Conservation (phyloP, 2,329 filamentous ascomycete species). For the Passalora sequoiae region DNA sequence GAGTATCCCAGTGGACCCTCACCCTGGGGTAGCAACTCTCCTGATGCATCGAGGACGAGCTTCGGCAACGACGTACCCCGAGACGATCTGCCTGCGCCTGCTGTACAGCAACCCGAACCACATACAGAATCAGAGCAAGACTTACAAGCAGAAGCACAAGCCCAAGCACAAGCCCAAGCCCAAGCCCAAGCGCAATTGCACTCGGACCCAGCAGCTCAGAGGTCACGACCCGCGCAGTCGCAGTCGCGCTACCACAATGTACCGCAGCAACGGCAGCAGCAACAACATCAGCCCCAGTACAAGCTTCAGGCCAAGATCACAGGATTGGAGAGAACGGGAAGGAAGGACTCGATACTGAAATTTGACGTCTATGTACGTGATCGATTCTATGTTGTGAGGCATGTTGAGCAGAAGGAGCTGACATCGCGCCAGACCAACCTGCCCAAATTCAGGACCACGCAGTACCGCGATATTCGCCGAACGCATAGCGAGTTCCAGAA, state of each 20-base stretch:
- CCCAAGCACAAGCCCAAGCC: constrained; percentile 37
- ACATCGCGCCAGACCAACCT: constrained; percentile 74
- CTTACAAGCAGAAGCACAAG: constrained; percentile 34
- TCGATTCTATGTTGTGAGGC: constrained; percentile 5
- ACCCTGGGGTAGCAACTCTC: constrained; percentile 61
- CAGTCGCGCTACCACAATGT: constrained; percentile 31
- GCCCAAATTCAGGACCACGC: constrained; percentile 94
- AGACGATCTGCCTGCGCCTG: constrained; percentile 28
- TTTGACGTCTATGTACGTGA: constrained; percentile 89
- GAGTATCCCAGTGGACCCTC: constrained; percentile 61
- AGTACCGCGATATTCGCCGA: constrained; percentile 94
- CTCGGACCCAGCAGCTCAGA: constrained; percentile 22
- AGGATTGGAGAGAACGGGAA: constrained; percentile 82
- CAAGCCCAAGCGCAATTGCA: constrained; percentile 37
- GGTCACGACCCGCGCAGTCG: constrained; percentile 26
- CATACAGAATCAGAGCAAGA: constrained; percentile 30
- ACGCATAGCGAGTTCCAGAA: constrained; percentile 95
- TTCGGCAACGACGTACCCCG: constrained; percentile 39
- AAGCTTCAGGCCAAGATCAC: constrained; percentile 94
- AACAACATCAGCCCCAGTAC: constrained; percentile 35
- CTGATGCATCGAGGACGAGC: constrained; percentile 46
- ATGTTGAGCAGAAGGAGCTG: constrained; percentile 1
- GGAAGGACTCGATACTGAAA: constrained; percentile 89
- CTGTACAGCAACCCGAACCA: constrained; percentile 16
- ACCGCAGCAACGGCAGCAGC: constrained; percentile 33